Evolutionary conservation across 306 rosid genomes (phyloP).

Genomic region (Rosa multiflora): DNA sequence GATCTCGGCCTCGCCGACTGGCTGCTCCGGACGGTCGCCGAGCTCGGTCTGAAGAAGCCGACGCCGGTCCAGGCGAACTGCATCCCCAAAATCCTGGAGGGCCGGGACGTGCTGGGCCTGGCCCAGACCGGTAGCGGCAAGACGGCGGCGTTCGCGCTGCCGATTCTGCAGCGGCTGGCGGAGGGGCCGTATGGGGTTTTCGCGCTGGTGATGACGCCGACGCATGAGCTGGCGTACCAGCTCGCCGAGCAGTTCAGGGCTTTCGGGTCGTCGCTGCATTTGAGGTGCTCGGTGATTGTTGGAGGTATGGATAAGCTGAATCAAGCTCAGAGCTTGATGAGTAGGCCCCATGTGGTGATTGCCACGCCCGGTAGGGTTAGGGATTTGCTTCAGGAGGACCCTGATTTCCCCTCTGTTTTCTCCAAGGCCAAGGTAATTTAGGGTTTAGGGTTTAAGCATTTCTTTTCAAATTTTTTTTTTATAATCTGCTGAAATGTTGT

Average conservation of each 20-base stretch:
- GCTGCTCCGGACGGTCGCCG: conserved; percentile 61
- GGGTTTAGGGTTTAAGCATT: neutral
- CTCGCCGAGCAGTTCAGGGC: conserved; percentile 80
- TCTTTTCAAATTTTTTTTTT: neutral
- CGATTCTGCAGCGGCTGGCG: conserved; percentile 71
- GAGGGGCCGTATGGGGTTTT: conserved; percentile 72
- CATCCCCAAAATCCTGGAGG: conserved; percentile 67
- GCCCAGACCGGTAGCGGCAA: conserved; percentile 89
- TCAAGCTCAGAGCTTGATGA: conserved; percentile 56
- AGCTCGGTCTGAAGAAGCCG: conserved; percentile 66
- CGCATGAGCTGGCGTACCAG: conserved; percentile 82
- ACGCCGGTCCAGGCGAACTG: conserved; percentile 66
- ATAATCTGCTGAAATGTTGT: neutral
- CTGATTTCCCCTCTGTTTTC: conserved; percentile 64
- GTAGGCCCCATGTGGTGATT: conserved; percentile 77
- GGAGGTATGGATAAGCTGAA: conserved; percentile 81
- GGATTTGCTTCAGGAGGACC: conserved; percentile 59
- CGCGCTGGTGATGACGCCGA: conserved; percentile 77
- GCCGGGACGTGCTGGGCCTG: conserved; percentile 74
- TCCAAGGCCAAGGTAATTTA: conserved; percentile 61
- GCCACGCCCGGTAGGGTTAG: conserved; percentile 86
- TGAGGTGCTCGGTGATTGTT: conserved; percentile 67
- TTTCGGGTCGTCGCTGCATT: conserved; percentile 58
- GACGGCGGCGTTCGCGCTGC: conserved; percentile 93
- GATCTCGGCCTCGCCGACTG: conserved; percentile 72